Evolutionary conservation across 2,329 filamentous ascomycete species (phyloP).

Genomic region (Pyricularia sp.): DNA sequence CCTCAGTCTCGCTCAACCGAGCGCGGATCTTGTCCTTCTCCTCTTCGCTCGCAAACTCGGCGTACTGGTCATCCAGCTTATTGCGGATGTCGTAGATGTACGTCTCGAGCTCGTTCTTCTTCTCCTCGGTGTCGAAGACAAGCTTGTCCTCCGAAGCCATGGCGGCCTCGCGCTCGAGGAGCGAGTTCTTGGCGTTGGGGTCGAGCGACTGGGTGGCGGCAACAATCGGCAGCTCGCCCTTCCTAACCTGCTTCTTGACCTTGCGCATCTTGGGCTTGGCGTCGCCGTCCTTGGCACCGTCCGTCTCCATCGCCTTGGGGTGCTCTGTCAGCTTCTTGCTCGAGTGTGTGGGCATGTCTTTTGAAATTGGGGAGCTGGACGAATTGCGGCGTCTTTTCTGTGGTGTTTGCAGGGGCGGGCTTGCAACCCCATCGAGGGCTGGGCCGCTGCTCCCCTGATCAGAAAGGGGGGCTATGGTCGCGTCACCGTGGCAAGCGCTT

Average conservation of each 20-base stretch:
- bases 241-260: constrained; percentile 98
- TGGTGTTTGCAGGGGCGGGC: not conserved
- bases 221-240: constrained; percentile 86
- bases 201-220: constrained; percentile 78
- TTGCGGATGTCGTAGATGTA: constrained; percentile 95
- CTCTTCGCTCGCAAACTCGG: constrained; percentile 80
- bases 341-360: constrained; percentile 8
- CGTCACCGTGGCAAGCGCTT: not conserved
- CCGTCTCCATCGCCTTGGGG: constrained; percentile 74
- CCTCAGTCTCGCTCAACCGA: constrained; percentile 80
- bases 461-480: not conserved
- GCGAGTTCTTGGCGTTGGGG: constrained; percentile 51
- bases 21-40: constrained; percentile 78
- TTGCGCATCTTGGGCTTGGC: constrained; percentile 72
- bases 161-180: constrained; percentile 70
- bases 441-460: not conserved
- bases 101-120: constrained; percentile 99
- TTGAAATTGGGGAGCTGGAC: not conserved
- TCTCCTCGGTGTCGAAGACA: constrained; percentile 94
- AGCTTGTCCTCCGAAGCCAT: constrained; percentile 99
- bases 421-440: not conserved
- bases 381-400: constrained; percentile 3
- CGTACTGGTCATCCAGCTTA: constrained; percentile 87
- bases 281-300: constrained; percentile 53
- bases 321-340: constrained; percentile 13